Evolutionary conservation across 352 stramenopile species (phyloP).

Genomic region (Peronospora destructor): DNA sequence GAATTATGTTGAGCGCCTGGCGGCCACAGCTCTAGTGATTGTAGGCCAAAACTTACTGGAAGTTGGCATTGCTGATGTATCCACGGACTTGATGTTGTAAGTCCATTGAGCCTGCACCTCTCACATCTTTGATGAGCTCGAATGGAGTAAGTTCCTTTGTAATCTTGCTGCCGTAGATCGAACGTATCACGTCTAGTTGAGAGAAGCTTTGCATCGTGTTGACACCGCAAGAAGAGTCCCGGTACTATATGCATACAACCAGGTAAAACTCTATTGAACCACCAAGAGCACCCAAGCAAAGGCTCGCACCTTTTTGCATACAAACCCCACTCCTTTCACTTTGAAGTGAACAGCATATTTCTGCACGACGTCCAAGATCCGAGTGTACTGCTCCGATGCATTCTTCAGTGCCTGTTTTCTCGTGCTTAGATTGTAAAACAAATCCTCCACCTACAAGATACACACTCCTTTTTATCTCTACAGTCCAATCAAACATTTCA

Average conservation of each 20-base stretch:
- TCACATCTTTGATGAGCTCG: slow-evolving; percentile 27
- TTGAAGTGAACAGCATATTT: slow-evolving; percentile 94
- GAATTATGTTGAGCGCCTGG: neutral
- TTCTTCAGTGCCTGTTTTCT: slow-evolving; percentile 90
- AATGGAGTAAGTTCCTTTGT: slow-evolving; percentile 55
- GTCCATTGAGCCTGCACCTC: slow-evolving; percentile 33
- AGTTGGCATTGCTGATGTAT: slow-evolving; percentile 87
- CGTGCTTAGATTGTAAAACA: slow-evolving; percentile 98
- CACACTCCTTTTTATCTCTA: neutral
- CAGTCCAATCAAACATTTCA: neutral
- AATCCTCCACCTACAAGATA: slow-evolving; percentile 85
- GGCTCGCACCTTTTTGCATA: slow-evolving; percentile 87
- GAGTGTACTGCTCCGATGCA: slow-evolving; percentile 90
- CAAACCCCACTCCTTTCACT: slow-evolving; percentile 86
- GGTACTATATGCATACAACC: slow-evolving; percentile 34
- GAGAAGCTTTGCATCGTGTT: slow-evolving; percentile 61
- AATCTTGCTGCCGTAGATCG: slow-evolving; percentile 70
- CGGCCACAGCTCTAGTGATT: too few relatives aligned
- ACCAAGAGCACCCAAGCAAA: neutral
- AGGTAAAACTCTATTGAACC: neutral
- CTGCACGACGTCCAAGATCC: slow-evolving; percentile 93
- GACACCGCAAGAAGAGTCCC: slow-evolving; percentile 69
- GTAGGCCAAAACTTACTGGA: slow-evolving; percentile 42
- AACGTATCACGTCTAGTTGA: slow-evolving; percentile 67
- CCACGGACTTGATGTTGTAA: slow-evolving; percentile 32